Evolutionary conservation across 106 monocot species (phyloP).

Genomic region (Dendrobium catenatum): DNA sequence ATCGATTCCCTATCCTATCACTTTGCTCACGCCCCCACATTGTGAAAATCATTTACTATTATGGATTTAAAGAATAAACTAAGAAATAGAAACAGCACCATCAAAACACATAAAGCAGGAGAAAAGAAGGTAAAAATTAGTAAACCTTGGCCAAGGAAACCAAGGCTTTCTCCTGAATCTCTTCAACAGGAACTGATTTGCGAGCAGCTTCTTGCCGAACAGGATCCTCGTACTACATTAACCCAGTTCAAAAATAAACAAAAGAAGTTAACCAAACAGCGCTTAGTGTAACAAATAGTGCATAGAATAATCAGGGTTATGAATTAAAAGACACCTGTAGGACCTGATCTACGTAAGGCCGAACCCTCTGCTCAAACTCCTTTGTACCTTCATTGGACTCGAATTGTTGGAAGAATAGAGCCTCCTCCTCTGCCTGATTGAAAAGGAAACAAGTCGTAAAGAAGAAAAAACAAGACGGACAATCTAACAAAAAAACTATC

Average conservation of each 20-base stretch:
- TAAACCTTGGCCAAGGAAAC: conserved; percentile 76
- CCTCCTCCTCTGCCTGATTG: conserved; percentile 83
- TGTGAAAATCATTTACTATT: not conserved
- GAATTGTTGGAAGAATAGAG: conserved; percentile 57
- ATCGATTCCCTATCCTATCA: not conserved
- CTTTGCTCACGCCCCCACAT: not conserved
- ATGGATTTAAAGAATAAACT: not conserved
- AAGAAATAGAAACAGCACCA: not conserved
- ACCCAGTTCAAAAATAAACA: not conserved
- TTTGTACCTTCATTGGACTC: conserved; percentile 15
- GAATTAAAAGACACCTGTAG: conserved; percentile 39
- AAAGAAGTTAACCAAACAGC: not conserved
- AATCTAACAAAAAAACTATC: not conserved
- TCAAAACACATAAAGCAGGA: not conserved
- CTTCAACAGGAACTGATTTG: conserved; percentile 66
- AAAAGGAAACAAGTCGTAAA: not conserved
- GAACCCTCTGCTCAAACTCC: conserved; percentile 51
- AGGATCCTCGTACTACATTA: conserved; percentile 71
- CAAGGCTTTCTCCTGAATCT: conserved; percentile 82
- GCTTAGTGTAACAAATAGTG: not conserved
- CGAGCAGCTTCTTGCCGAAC: conserved; percentile 68
- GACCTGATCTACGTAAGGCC: conserved; percentile 47
- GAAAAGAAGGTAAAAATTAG: not conserved
- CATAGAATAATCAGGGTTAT: not conserved
- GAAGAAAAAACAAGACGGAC: not conserved